These are phyloP conservation scores for Pseudotsuga menziesii DNA, from an alignment of 75 land plant species.

Conservation along the genomic window DNA sequence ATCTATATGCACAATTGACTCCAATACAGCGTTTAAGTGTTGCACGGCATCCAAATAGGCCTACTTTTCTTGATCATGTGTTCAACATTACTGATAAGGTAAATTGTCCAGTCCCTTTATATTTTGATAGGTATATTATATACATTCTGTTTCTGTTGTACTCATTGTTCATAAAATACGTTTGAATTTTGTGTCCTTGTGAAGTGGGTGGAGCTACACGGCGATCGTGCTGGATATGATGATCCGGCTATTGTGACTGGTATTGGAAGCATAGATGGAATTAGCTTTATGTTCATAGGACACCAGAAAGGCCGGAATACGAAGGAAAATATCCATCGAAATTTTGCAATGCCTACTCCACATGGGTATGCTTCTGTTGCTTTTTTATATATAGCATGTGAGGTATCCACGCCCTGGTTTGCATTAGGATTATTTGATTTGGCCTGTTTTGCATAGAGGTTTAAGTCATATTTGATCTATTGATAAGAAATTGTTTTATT, in stretches of 20 bases:
- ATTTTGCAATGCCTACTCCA: constrained; percentile 97
- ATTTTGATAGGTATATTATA: neutral
- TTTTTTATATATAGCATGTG: neutral
- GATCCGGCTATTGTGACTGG: constrained; percentile 95
- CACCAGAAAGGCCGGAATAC: constrained; percentile 97
- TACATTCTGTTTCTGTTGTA: neutral
- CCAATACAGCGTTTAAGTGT: constrained; percentile 80
- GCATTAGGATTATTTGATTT: neutral
- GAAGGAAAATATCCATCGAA: constrained; percentile 81
- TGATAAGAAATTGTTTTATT: neutral
- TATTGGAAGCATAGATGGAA: constrained; percentile 78
- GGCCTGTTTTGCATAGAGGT: neutral
- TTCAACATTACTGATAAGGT: constrained; percentile 93
- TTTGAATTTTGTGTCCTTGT: neutral
- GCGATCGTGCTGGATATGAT: constrained; percentile 91
- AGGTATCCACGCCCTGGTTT: neutral
- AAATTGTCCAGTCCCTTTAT: neutral
- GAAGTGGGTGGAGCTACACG: constrained; percentile 97
- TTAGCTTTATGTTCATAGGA: constrained; percentile 85
- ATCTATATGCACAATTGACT: constrained; percentile 63
- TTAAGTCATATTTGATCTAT: neutral
- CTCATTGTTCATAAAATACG: neutral
- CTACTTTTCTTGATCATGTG: constrained; percentile 90
- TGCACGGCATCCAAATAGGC: constrained; percentile 96
- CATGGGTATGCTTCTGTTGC: constrained; percentile 65